Evolutionary conservation across 2,329 filamentous ascomycete species (phyloP).

Genomic region (Cordyceps cateniannulata): DNA sequence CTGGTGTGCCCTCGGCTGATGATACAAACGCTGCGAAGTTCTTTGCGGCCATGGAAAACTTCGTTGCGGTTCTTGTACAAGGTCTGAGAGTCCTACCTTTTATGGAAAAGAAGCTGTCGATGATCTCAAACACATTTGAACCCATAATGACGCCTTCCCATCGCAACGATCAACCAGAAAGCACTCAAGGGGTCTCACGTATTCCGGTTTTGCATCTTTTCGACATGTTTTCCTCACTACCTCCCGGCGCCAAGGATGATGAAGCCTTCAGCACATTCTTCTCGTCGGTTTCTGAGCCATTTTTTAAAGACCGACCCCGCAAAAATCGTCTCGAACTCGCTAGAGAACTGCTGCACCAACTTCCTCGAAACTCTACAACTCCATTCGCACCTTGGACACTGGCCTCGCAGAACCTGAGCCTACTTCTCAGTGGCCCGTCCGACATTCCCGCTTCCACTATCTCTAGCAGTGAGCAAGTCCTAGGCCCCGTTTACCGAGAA

Average conservation of each 20-base stretch:
- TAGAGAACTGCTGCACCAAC: slow-evolving; percentile 43
- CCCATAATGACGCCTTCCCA: slow-evolving; percentile 62
- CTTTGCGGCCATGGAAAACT: slow-evolving; percentile 46
- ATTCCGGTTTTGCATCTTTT: slow-evolving; percentile 62
- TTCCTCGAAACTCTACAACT: slow-evolving; percentile 38
- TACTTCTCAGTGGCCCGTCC: slow-evolving; percentile 32
- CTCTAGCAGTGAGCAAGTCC: slow-evolving; percentile 32
- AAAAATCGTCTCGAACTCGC: slow-evolving; percentile 40
- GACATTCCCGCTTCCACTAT: slow-evolving; percentile 18
- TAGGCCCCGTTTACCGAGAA: slow-evolving; percentile 65
- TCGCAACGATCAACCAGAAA: slow-evolving; percentile 46
- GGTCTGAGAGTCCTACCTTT: slow-evolving; percentile 55
- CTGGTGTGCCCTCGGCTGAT: slow-evolving; percentile 34
- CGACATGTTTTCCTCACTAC: slow-evolving; percentile 48
- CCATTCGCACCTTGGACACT: slow-evolving; percentile 47
- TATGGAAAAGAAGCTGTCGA: slow-evolving; percentile 52
- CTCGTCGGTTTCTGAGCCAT: slow-evolving; percentile 48
- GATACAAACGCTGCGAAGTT: slow-evolving; percentile 41
- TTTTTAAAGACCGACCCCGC: slow-evolving; percentile 44
- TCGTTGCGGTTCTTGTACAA: slow-evolving; percentile 41
- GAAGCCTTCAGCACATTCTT: slow-evolving; percentile 41
- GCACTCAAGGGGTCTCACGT: slow-evolving; percentile 42
- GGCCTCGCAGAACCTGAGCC: slow-evolving; percentile 39
- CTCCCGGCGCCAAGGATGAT: slow-evolving; percentile 41
- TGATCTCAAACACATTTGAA: slow-evolving; percentile 51